phyloP scores from a whole-genome alignment of 2,329 filamentous ascomycete species.

The Colletotrichum salicis region DNA sequence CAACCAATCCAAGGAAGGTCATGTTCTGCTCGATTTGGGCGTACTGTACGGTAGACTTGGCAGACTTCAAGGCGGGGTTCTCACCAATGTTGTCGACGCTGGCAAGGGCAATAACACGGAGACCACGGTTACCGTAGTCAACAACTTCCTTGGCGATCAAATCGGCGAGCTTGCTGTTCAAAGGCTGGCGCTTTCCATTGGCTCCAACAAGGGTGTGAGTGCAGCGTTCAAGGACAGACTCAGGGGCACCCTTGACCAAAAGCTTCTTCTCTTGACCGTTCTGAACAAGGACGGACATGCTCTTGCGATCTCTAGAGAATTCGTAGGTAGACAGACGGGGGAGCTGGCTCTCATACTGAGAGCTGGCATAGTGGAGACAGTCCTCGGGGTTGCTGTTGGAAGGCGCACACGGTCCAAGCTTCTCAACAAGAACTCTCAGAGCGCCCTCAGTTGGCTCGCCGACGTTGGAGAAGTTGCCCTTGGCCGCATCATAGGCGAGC shows the following conservation, averaged over 20 bases:
- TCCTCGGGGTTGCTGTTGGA: constrained; percentile 64
- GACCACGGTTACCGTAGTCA: constrained; percentile 89
- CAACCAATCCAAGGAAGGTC: constrained; percentile 92
- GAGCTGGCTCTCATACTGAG: constrained; percentile 81
- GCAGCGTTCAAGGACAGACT: constrained; percentile 93
- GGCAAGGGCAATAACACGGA: constrained; percentile 94
- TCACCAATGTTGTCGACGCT: constrained; percentile 80
- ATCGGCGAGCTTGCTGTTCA: constrained; percentile 75
- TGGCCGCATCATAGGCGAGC: constrained; percentile 83
- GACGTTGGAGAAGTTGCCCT: constrained; percentile 79
- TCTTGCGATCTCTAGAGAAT: constrained; percentile 97
- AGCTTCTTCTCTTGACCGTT: constrained; percentile 78
- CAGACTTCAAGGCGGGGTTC: constrained; percentile 76
- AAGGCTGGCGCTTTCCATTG: constrained; percentile 78
- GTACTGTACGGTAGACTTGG: constrained; percentile 87
- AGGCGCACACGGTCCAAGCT: constrained; percentile 85
- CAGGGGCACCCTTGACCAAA: constrained; percentile 95
- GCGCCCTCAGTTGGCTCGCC: constrained; percentile 97
- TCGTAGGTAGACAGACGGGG: constrained; percentile 88
- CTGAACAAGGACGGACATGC: constrained; percentile 95
- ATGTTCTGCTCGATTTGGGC: constrained; percentile 89
- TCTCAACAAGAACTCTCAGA: constrained; percentile 89
- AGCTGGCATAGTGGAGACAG: constrained; percentile 83
- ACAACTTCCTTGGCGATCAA: constrained; percentile 83
- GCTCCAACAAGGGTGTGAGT: constrained; percentile 81